A percentile compares a stretch with the other conserved stretches of the same genome.
These are phyloP conservation scores for Stachybotrys chartarum DNA, from an alignment of 2,329 filamentous ascomycete species.

Conservation along the genomic window DNA sequence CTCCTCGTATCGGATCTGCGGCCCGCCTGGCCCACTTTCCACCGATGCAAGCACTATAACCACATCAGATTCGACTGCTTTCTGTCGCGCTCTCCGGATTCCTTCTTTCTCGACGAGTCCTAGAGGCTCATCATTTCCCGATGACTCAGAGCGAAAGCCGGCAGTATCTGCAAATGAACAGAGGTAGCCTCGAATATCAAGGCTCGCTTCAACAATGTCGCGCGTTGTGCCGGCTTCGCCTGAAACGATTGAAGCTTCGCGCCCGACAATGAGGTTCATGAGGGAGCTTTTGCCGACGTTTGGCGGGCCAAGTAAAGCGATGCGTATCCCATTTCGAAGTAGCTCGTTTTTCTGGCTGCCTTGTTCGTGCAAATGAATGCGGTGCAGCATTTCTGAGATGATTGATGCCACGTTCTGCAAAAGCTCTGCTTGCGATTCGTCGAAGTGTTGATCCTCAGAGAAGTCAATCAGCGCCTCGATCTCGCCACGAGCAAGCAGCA, in stretches of 20 bases:
- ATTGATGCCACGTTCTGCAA: constrained; percentile 61
- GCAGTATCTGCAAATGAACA: constrained; percentile 96
- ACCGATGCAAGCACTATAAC: constrained; percentile 75
- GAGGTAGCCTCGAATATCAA: constrained; percentile 84
- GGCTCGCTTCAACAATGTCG: constrained; percentile 84
- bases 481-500: constrained; percentile 80
- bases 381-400: constrained; percentile 51
- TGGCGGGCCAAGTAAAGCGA: constrained; percentile 83
- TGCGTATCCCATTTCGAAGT: constrained; percentile 73
- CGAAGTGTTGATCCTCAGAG: constrained; percentile 94
- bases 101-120: constrained; percentile 81
- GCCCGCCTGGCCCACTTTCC: constrained; percentile 37
- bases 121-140: constrained; percentile 31
- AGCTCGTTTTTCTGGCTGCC: constrained; percentile 81
- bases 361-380: constrained; percentile 62
- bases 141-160: constrained; percentile 58
- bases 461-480: constrained; percentile 96
- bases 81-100: constrained; percentile 76
- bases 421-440: constrained; percentile 71
- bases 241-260: constrained; percentile 93
- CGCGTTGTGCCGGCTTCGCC: constrained; percentile 87
- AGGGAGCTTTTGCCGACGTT: constrained; percentile 95
- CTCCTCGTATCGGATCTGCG: constrained; percentile 42
- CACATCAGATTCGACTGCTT: constrained; percentile 77
- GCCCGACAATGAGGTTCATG: constrained; percentile 81